Conservation (phyloP, 2,329 filamentous ascomycete species). For the Penicillium rolfsii region DNA sequence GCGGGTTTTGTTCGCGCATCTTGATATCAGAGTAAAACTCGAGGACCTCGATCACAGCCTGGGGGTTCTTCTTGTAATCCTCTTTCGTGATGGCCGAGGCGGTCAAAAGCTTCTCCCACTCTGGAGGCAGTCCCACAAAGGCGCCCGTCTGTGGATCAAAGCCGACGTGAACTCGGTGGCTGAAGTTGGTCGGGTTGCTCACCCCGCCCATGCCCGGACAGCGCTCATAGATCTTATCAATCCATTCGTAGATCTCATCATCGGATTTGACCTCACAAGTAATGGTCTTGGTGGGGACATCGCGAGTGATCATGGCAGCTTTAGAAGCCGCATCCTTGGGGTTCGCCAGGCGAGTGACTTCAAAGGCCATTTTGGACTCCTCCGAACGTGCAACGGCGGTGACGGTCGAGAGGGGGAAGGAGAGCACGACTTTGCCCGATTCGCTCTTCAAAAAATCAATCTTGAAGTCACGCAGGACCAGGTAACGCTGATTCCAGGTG, state of each 20-base stretch:
- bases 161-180: constrained; percentile 93
- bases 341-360: constrained; percentile 74
- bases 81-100: constrained; percentile 97
- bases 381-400: constrained; percentile 90
- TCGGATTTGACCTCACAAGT: constrained; percentile 94
- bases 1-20: constrained; percentile 65
- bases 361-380: constrained; percentile 87
- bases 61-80: constrained; percentile 95
- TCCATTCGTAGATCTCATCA: constrained; percentile 98
- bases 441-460: constrained; percentile 94
- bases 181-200: constrained; percentile 98
- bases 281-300: constrained; percentile 78
- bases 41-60: constrained; percentile 70
- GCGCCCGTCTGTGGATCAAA: constrained; percentile 95
- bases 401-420: constrained; percentile 83
- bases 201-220: constrained; percentile 98
- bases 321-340: constrained; percentile 65
- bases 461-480: constrained; percentile 89
- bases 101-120: constrained; percentile 96
- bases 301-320: constrained; percentile 74
- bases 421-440: constrained; percentile 82
- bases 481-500: constrained; percentile 89
- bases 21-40: constrained; percentile 72
- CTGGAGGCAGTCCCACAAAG: constrained; percentile 89
- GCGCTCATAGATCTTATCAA: constrained; percentile 94